Conservation (phyloP, 768 basidiomycete species). For the Phylloporus sp. region DNA sequence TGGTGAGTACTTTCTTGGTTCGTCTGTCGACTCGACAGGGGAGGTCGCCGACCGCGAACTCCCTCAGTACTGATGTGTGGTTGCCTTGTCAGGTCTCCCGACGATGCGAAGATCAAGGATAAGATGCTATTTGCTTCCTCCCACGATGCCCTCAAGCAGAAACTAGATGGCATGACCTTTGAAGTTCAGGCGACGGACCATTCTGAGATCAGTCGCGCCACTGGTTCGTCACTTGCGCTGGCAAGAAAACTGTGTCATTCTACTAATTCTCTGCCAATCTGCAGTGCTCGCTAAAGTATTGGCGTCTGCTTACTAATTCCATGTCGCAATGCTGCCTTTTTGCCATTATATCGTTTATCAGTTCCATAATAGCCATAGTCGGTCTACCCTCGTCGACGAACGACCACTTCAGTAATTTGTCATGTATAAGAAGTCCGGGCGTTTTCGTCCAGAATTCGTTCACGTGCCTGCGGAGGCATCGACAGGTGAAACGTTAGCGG, state of each 20-base stretch:
- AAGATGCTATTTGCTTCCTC: constrained; percentile 96
- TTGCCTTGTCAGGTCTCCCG: constrained; percentile 65
- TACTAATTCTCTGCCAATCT: not conserved
- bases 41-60: not conserved
- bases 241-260: not conserved
- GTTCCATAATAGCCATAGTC: not conserved
- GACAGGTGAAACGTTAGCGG: not conserved
- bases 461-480: constrained; percentile 5
- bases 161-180: constrained; percentile 67
- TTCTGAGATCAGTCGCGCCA: constrained; percentile 65
- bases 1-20: constrained; percentile 49
- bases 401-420: not conserved
- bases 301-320: constrained; percentile 12
- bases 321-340: not conserved
- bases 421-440: not conserved
- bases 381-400: not conserved
- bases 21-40: not conserved
- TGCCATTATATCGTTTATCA: not conserved
- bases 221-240: constrained; percentile 46
- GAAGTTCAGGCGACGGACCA: constrained; percentile 86
- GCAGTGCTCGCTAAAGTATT: constrained; percentile 21
- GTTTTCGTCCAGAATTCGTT: not conserved
- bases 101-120: constrained; percentile 74
- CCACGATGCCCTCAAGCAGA: constrained; percentile 67
- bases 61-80: not conserved